Evolutionary conservation across 1,284 basidiomycete species (phyloP).

Genomic region (Pseudozyma pruni): DNA sequence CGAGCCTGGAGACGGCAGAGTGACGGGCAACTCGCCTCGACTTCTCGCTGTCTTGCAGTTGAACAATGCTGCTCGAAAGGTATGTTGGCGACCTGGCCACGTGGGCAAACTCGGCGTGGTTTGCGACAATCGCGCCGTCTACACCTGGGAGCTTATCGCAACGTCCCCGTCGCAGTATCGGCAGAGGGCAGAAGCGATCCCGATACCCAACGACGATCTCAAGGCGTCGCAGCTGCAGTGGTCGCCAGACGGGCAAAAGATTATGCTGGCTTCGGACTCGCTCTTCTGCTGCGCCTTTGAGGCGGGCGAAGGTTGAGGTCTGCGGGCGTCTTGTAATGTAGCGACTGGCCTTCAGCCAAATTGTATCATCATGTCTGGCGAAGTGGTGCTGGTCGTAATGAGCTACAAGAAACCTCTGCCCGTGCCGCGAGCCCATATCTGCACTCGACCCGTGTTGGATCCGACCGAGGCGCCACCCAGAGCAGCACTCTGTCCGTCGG

Average conservation of each 20-base stretch:
- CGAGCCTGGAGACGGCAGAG: constrained; percentile 66
- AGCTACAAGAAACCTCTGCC: constrained; percentile 41
- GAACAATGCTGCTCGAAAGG: constrained; percentile 73
- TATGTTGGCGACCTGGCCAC: constrained; percentile 81
- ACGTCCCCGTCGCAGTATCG: constrained; percentile 7
- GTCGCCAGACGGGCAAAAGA: constrained; percentile 84
- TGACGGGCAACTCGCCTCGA: constrained; percentile 71
- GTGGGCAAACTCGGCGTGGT: constrained; percentile 76
- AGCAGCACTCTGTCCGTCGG: constrained; percentile 46
- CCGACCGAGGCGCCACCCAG: constrained; percentile 28
- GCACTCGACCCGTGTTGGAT: constrained; percentile 36
- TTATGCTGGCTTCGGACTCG: constrained; percentile 77
- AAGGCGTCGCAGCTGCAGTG: constrained; percentile 75
- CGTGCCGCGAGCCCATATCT: constrained; percentile 48
- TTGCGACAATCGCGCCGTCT: constrained; percentile 76
- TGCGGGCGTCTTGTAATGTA: constrained; percentile 12
- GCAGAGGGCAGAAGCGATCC: constrained; percentile 50
- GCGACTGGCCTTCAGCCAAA: neutral
- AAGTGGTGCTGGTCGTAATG: neutral
- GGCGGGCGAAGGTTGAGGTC: constrained; percentile 18
- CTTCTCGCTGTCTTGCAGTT: constrained; percentile 78
- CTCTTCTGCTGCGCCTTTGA: constrained; percentile 77
- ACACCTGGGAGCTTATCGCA: constrained; percentile 75
- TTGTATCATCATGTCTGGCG: constrained; percentile 10
- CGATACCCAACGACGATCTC: constrained; percentile 50